Percentiles rank a stretch among this genome's conserved stretches.
phyloP scores from a whole-genome alignment of 2,329 filamentous ascomycete species.

The Hypoxylon sp. region DNA sequence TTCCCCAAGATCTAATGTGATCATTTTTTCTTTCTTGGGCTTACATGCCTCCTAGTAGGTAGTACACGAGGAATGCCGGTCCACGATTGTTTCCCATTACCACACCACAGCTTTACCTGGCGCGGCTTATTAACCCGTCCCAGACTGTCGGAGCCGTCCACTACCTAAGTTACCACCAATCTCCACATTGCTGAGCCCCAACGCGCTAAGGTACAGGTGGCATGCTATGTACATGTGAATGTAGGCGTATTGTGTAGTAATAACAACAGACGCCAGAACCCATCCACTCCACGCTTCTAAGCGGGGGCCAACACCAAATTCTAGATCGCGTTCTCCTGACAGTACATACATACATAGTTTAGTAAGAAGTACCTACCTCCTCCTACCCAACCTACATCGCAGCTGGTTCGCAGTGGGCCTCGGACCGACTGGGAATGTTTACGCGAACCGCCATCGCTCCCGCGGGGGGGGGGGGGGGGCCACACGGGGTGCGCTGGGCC shows the following conservation, averaged over 20 bases:
- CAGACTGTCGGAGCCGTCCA: conserved; percentile 28
- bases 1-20: background rate
- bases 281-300: background rate
- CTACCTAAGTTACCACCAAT: background rate
- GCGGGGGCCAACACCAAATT: background rate
- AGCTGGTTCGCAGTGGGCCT: conserved; percentile 13
- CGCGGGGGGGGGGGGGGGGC: too few relatives aligned
- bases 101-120: conserved; percentile 10
- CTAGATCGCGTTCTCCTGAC: background rate
- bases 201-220: background rate
- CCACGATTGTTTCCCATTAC: conserved; percentile 1
- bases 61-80: background rate
- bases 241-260: background rate
- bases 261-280: background rate
- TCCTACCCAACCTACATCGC: background rate
- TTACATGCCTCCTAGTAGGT: background rate
- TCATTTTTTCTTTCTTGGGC: background rate
- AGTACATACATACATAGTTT: background rate
- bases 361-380: background rate
- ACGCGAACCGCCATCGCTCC: background rate
- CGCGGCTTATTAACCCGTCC: conserved; percentile 32
- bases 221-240: background rate
- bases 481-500: background rate
- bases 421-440: conserved; percentile 33
- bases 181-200: background rate